These are phyloP conservation scores for Phaeosphaeriaceae sp. DNA, from an alignment of 2,329 filamentous ascomycete species.

Conservation along the genomic window DNA sequence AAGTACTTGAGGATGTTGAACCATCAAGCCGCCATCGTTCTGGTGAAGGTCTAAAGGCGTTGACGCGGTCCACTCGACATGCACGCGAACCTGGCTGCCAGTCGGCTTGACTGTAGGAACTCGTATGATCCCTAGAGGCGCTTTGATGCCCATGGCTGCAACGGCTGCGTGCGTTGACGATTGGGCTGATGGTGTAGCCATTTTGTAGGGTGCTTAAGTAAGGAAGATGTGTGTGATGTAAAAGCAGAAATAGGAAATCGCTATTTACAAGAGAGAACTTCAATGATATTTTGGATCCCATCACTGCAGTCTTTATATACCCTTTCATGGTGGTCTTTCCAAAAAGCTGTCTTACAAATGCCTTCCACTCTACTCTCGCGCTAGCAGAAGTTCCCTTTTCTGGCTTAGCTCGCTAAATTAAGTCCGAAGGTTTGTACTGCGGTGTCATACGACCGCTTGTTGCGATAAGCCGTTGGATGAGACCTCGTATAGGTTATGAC, in stretches of 20 bases:
- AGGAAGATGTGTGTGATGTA: neutral
- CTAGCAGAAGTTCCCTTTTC: neutral
- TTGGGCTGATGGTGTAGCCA: neutral
- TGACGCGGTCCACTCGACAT: constrained; percentile 65
- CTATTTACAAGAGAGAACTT: neutral
- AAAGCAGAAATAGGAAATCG: neutral
- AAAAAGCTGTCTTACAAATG: neutral
- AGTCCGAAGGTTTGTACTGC: no score
- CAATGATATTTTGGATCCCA: neutral
- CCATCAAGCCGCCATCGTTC: constrained; percentile 65
- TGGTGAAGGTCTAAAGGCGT: constrained; percentile 69
- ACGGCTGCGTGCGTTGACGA: constrained; percentile 50
- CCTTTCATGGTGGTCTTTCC: neutral
- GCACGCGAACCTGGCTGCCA: constrained; percentile 60
- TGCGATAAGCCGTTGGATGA: no score
- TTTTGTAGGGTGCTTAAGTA: neutral
- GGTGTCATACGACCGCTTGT: no score
- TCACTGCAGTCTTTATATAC: neutral
- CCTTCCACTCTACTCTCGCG: neutral
- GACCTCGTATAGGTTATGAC: no score
- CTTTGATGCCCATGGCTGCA: constrained; percentile 48
- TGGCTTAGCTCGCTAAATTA: neutral
- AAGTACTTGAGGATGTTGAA: constrained; percentile 58
- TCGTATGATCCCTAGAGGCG: constrained; percentile 43
- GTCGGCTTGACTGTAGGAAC: constrained; percentile 44